phyloP scores from a whole-genome alignment of 2,329 filamentous ascomycete genomes.

The Diplocarpon rosae region DNA sequence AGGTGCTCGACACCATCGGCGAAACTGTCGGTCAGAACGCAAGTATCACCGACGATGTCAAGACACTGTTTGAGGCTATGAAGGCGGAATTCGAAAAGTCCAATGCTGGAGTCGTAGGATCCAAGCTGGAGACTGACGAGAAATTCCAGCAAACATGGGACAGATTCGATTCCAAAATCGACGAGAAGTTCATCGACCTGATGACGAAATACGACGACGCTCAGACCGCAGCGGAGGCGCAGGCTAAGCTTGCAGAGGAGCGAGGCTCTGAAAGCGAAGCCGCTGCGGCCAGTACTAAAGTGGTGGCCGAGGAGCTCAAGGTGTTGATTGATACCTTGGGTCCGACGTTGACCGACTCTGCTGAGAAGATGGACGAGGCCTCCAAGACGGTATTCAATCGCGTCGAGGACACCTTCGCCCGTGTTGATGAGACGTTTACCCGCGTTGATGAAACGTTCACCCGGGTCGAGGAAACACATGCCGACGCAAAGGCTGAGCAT shows the following conservation, averaged over 20 bases:
- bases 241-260: slow-evolving; percentile 61
- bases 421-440: slow-evolving; percentile 63
- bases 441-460: no score
- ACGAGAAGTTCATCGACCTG: slow-evolving; percentile 62
- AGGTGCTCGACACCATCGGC: slow-evolving; percentile 55
- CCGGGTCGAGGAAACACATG: slow-evolving; percentile 61
- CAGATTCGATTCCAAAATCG: slow-evolving; percentile 43
- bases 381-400: slow-evolving; percentile 77
- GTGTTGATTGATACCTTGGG: slow-evolving; percentile 77
- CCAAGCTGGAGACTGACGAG: slow-evolving; percentile 75
- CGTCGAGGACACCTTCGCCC: slow-evolving; percentile 67
- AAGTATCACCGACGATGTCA: slow-evolving; percentile 49
- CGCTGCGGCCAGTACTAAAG: slow-evolving; percentile 63
- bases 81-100: slow-evolving; percentile 82
- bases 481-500: slow-evolving; percentile 67
- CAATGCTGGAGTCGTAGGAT: slow-evolving; percentile 65
- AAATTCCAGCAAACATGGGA: slow-evolving; percentile 54
- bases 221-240: slow-evolving; percentile 62
- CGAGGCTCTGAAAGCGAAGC: slow-evolving; percentile 63
- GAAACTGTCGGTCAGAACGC: slow-evolving; percentile 50
- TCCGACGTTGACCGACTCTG: slow-evolving; percentile 65
- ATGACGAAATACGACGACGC: slow-evolving; percentile 84
- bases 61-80: slow-evolving; percentile 63
- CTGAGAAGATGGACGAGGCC: slow-evolving; percentile 79
- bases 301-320: slow-evolving; percentile 77